Conservation (phyloP, 2,329 filamentous ascomycete genomes). For the Penicillium sp. region DNA sequence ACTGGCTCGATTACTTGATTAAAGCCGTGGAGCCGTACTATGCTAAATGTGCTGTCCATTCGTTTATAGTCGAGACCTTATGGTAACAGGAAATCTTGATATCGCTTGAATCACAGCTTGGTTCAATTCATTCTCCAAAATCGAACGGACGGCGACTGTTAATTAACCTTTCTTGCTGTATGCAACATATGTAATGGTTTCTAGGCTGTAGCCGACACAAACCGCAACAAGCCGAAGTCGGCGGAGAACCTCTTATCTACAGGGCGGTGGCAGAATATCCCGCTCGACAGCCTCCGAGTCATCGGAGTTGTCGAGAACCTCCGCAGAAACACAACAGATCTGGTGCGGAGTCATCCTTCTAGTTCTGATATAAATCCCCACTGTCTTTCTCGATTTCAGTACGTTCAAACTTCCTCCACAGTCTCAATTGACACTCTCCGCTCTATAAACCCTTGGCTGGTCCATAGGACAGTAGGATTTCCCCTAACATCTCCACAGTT, state of each 20-base stretch:
- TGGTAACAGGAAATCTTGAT: no score
- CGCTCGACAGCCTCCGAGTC: conserved; percentile 7
- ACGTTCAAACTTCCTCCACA: neutral
- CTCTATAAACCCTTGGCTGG: neutral
- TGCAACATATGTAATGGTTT: no score
- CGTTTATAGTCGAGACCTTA: no score
- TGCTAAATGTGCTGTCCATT: no score
- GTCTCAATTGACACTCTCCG: conserved; percentile 8
- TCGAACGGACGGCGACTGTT: no score
- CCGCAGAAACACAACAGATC: conserved; percentile 20
- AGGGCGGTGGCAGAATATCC: conserved; percentile 16
- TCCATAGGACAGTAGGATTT: neutral
- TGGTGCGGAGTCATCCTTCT: conserved; percentile 23
- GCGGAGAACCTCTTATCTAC: conserved; percentile 6
- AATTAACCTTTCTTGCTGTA: no score
- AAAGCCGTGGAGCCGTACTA: no score
- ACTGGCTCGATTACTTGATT: no score
- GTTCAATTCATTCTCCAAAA: no score
- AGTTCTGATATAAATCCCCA: conserved; percentile 21
- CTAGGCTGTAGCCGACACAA: neutral
- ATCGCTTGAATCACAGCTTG: no score
- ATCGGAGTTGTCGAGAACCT: conserved; percentile 31
- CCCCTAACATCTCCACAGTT: conserved; percentile 5
- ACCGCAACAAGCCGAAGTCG: conserved; percentile 22
- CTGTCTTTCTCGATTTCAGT: conserved; percentile 9